These are phyloP conservation scores for Fraxinus xanthoxyloides DNA, from an alignment of 305 asterid species.

Conservation along the genomic window DNA sequence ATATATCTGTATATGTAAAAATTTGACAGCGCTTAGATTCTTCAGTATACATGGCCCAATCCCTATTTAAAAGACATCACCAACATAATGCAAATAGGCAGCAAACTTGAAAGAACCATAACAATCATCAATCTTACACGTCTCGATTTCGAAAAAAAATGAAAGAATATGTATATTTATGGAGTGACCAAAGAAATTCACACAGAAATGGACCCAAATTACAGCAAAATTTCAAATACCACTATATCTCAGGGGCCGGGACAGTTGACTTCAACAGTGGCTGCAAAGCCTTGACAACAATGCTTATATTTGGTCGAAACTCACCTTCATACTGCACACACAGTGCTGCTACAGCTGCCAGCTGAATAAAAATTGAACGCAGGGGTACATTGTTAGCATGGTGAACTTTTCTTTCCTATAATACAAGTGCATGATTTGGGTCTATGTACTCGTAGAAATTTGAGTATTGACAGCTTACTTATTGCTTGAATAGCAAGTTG, in stretches of 20 bases:
- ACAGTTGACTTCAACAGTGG: constrained; percentile 29
- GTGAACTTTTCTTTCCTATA: neutral
- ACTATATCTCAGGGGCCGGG: neutral
- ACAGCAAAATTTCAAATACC: neutral
- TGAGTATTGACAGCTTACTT: neutral
- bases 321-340: constrained; percentile 51
- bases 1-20: neutral
- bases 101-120: neutral
- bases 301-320: constrained; percentile 47
- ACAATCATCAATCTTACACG: neutral
- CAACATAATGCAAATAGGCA: neutral
- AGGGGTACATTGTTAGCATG: neutral
- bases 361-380: constrained; percentile 22
- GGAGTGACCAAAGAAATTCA: neutral
- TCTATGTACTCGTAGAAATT: neutral
- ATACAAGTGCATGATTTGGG: neutral
- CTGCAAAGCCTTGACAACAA: constrained; percentile 50
- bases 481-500: neutral
- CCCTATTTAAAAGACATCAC: neutral
- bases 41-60: neutral
- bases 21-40: neutral
- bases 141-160: neutral
- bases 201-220: neutral
- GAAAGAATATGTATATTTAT: neutral
- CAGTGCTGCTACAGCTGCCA: constrained; percentile 51